Base-by-base conservation (phyloP, 768 basidiomycete species). In the Saitozyma podzolica region DNA sequence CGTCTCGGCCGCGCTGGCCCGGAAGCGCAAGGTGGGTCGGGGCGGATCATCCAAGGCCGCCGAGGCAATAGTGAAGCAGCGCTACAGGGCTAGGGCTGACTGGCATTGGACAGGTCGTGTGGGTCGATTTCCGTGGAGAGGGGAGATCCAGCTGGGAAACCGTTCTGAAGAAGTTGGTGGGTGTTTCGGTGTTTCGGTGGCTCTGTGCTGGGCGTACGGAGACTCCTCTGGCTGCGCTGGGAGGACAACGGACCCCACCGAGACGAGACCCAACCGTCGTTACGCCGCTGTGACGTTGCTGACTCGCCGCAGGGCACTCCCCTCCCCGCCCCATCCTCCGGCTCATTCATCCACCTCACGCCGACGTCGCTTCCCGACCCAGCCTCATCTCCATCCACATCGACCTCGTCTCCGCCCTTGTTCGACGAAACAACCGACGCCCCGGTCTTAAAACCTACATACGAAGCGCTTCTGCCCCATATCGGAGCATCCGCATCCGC, bases 91-190 rank as follows among this genome's bases (percentile, higher is more conserved):
- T 29, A 5, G 5, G 29, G 19, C 39, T 42, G 40, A 58, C 54
- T 19, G 8, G 58, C 0, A 19, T 54, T 39, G 43, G 39, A 17
- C 13, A 61, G 56, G 59, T 78, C 10, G 50, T 72, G 9, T 67
- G 69, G 64, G 69, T 78, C 0, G 77, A 76, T 45, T 69, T 78
- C 52, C 56, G 66, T 47, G 68, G 54, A 10, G 69, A 72, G 63
- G 77, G 75, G 6, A 54, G 66, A 42, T 42, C 52, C 10, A 73
- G 70, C 48, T 70, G 59, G 65, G 77, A 78, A 62, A 65, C 68
- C 5, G 67, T 75, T 3, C 51, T 73, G 58, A 71, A 69, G 58
- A 78, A 76, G 63, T 59, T 76, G 45, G 77, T 76, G 41, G 57
- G 73, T 68, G 17, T 13, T 52, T 5, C 6, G 14, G 17, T 6